Evolutionary conservation across 495 filamentous ascomycete genomes (phyloP).

Genomic region (Penicillium maclennaniae): DNA sequence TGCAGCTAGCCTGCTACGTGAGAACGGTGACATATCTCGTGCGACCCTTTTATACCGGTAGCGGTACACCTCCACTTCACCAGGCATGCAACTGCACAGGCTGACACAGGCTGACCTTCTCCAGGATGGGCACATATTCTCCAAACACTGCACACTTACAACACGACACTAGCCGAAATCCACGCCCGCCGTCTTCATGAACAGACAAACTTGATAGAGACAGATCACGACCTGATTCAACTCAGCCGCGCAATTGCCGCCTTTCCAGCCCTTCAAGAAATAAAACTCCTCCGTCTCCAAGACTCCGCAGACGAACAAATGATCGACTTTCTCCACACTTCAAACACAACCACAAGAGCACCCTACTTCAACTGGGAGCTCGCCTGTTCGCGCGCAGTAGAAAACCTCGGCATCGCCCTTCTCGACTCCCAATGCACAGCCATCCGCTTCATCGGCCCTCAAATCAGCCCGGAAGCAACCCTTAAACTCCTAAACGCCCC

Average conservation of each 20-base stretch:
- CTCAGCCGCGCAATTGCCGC: slow-evolving; percentile 53
- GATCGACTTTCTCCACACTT: slow-evolving; percentile 36
- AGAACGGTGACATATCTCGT: slow-evolving; percentile 70
- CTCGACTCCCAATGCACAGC: slow-evolving; percentile 51
- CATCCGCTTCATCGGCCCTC: slow-evolving; percentile 59
- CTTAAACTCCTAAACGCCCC: slow-evolving; percentile 46
- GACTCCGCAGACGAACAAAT: slow-evolving; percentile 55
- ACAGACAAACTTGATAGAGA: slow-evolving; percentile 27
- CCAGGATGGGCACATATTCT: slow-evolving; percentile 35
- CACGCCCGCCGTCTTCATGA: slow-evolving; percentile 33
- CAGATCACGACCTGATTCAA: slow-evolving; percentile 30
- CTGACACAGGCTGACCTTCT: no score
- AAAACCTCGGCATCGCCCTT: slow-evolving; percentile 55
- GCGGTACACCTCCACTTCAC: slow-evolving; percentile 26
- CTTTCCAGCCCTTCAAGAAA: slow-evolving; percentile 59
- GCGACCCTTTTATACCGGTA: slow-evolving; percentile 61
- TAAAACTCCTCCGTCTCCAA: slow-evolving; percentile 61
- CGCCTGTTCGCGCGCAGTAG: slow-evolving; percentile 60
- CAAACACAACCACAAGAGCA: not conserved
- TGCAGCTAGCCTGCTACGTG: slow-evolving; percentile 58
- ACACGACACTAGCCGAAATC: slow-evolving; percentile 22
- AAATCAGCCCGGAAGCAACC: slow-evolving; percentile 59
- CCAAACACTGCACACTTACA: slow-evolving; percentile 13
- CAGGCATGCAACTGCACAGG: not conserved
- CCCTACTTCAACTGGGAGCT: slow-evolving; percentile 56